These are phyloP conservation scores for Hypoxylon trugodes DNA, from an alignment of 495 filamentous ascomycete genomes.

Conservation along the genomic window DNA sequence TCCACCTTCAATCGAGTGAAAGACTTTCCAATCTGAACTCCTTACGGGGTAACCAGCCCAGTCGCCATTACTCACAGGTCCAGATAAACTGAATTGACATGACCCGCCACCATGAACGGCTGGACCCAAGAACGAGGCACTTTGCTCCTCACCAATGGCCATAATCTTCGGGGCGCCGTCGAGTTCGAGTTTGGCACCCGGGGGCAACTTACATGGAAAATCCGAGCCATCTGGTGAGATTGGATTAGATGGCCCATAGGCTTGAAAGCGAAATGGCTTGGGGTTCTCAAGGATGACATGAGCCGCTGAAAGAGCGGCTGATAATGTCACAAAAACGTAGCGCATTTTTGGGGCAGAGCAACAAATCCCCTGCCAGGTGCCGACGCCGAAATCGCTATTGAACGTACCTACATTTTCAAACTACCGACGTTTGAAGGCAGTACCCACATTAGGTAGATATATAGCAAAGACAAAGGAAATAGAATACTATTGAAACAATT, in stretches of 20 bases:
- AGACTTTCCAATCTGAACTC: conserved; percentile 74
- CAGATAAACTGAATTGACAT: conserved; percentile 81
- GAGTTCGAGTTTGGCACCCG: conserved; percentile 46
- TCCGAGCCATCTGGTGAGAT: conserved; percentile 59
- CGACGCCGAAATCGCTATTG: too few relatives aligned
- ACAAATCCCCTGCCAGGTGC: too few relatives aligned
- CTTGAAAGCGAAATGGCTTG: conserved; percentile 32
- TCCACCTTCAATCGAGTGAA: conserved; percentile 81
- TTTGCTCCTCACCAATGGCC: conserved; percentile 62
- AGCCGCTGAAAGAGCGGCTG: not conserved
- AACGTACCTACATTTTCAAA: too few relatives aligned
- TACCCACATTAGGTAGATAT: too few relatives aligned
- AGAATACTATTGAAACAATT: too few relatives aligned
- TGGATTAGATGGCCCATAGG: conserved; percentile 35
- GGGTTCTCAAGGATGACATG: conserved; percentile 37
- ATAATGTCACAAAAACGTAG: not conserved
- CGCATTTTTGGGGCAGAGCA: conserved; percentile 24
- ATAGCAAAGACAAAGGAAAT: too few relatives aligned
- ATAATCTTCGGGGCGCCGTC: conserved; percentile 51
- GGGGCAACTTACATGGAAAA: conserved; percentile 80
- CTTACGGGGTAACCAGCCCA: conserved; percentile 69
- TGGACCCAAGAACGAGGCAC: conserved; percentile 60
- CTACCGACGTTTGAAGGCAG: too few relatives aligned
- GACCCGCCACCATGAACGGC: conserved; percentile 88
- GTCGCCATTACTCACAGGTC: conserved; percentile 8